Evolutionary conservation across 345 rosid genomes (phyloP).

Genomic region (Populus pruinosa): DNA sequence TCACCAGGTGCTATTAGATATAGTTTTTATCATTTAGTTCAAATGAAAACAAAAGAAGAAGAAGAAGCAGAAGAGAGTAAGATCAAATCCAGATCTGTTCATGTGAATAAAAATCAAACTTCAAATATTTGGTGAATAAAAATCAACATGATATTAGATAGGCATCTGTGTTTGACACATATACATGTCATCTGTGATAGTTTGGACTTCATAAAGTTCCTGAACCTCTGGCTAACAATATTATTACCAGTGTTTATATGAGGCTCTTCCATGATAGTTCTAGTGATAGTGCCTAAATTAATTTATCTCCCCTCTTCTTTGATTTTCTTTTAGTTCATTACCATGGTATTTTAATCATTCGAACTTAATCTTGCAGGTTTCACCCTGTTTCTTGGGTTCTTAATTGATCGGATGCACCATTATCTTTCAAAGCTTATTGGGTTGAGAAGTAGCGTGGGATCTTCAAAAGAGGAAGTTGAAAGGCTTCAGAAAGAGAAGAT

Average conservation of each 20-base stretch:
- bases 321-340: neutral
- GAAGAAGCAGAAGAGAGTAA: neutral
- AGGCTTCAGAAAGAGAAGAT: constrained; percentile 53
- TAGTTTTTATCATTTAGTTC: neutral
- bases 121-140: neutral
- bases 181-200: neutral
- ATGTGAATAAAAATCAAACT: neutral
- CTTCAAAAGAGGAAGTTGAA: constrained; percentile 64
- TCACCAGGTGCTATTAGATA: neutral
- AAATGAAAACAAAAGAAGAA: neutral
- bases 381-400: constrained; percentile 77
- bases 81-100: too few species aligned
- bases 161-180: too few species aligned
- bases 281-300: neutral
- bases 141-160: neutral
- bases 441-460: constrained; percentile 53
- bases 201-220: neutral
- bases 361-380: constrained; percentile 60
- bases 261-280: neutral
- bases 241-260: neutral
- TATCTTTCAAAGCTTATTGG: constrained; percentile 64
- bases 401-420: constrained; percentile 79
- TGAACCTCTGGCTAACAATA: neutral
- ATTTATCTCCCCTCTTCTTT: neutral
- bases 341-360: constrained; percentile 6